phyloP scores from a whole-genome alignment of 2,329 filamentous ascomycete species.

The Sporothrix schenckii region DNA sequence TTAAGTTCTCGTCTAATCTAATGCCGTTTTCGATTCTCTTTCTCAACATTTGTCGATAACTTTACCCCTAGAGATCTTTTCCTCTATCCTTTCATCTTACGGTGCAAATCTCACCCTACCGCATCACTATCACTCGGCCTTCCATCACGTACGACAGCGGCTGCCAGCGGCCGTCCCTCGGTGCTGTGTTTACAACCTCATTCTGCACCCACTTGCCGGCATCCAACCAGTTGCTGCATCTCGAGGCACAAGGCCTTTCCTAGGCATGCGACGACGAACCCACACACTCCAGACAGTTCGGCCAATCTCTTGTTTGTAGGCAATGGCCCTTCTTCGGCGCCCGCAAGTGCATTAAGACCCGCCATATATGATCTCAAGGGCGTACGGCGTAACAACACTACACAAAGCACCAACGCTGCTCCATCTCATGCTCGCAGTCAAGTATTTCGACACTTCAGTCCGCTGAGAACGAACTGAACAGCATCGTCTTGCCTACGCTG shows the following conservation, averaged over 20 bases:
- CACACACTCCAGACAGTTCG: neutral
- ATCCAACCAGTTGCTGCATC: constrained; percentile 3
- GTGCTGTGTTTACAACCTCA: neutral
- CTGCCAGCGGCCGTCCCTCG: constrained; percentile 22
- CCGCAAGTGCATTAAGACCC: constrained; percentile 23
- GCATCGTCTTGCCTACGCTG: neutral
- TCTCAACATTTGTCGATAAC: neutral
- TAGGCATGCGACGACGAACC: too few relatives aligned
- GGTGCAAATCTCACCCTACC: neutral
- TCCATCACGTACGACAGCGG: constrained; percentile 23
- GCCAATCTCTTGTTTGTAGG: constrained; percentile 9
- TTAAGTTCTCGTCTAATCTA: neutral
- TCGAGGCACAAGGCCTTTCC: neutral
- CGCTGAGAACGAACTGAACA: too few relatives aligned
- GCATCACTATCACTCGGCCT: neutral
- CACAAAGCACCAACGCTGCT: constrained; percentile 3
- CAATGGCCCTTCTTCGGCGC: constrained; percentile 32
- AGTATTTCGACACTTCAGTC: neutral
- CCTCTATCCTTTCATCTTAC: too few relatives aligned
- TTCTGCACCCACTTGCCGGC: neutral
- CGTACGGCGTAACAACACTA: neutral
- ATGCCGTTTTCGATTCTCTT: neutral
- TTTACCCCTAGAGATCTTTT: neutral
- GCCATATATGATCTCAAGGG: neutral
- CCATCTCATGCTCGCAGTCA: neutral